These are phyloP conservation scores for Aspergillus pseudoglaucus DNA, from an alignment of 2,329 filamentous ascomycete species.

Conservation along the genomic window DNA sequence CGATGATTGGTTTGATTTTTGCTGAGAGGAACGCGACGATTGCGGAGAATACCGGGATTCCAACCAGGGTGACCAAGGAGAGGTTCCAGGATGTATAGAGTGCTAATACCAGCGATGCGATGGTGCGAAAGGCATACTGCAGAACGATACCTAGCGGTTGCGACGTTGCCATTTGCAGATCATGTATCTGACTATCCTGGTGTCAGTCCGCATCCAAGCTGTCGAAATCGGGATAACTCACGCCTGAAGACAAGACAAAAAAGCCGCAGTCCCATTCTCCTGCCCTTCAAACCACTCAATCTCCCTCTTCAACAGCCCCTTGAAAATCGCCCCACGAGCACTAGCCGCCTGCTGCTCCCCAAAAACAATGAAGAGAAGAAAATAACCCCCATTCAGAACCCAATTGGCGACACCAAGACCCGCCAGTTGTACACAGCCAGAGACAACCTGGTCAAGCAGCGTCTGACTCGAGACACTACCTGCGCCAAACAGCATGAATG, in stretches of 20 bases:
- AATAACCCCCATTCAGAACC: constrained; percentile 60
- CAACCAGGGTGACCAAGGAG: constrained; percentile 69
- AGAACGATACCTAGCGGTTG: constrained; percentile 68
- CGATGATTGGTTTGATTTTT: constrained; percentile 59
- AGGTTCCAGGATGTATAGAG: constrained; percentile 78
- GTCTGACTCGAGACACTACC: constrained; percentile 45
- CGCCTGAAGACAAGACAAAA: constrained; percentile 68
- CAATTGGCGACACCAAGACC: constrained; percentile 60
- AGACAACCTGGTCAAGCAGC: constrained; percentile 52
- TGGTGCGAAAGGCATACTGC: constrained; percentile 57
- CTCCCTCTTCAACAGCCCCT: constrained; percentile 62
- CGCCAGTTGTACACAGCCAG: constrained; percentile 57
- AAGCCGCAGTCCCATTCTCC: constrained; percentile 63
- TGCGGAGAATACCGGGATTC: constrained; percentile 60
- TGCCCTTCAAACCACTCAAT: constrained; percentile 76
- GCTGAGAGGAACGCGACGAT: constrained; percentile 56
- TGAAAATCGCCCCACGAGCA: constrained; percentile 60
- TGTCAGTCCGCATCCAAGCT: background rate
- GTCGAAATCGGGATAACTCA: constrained; percentile 39
- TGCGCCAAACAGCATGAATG: constrained; percentile 60
- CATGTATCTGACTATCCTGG: constrained; percentile 62
- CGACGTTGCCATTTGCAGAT: constrained; percentile 73
- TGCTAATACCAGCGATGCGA: constrained; percentile 63
- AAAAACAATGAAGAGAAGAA: constrained; percentile 66
- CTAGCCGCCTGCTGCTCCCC: constrained; percentile 71